These are phyloP conservation scores for Zea luxurians DNA, from an alignment of 176 grass and related monocot species.

Conservation along the genomic window DNA sequence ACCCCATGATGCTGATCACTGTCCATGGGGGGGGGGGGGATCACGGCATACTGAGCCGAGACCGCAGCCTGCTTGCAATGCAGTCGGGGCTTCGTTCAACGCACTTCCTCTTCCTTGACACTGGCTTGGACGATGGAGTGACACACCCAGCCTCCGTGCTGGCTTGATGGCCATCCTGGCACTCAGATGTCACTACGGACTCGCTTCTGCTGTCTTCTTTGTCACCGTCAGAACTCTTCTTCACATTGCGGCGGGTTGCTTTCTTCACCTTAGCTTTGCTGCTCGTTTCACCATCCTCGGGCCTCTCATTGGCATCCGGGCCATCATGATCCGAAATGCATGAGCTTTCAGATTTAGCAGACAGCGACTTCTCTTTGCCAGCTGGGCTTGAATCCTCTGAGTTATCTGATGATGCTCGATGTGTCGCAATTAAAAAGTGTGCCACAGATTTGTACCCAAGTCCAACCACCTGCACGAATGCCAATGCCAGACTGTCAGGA, in stretches of 20 bases:
- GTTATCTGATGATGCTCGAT: slow-evolving; percentile 13
- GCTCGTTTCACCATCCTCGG: slow-evolving; percentile 32
- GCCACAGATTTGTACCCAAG: slow-evolving; percentile 89
- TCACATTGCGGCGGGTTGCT: background rate
- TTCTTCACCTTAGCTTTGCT: background rate
- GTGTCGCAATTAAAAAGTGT: slow-evolving; percentile 79
- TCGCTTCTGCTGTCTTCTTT: slow-evolving; percentile 24
- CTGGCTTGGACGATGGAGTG: slow-evolving; percentile 33
- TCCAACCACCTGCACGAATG: slow-evolving; percentile 43
- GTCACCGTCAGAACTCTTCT: background rate
- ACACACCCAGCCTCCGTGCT: slow-evolving; percentile 23
- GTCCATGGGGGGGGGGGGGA: background rate
- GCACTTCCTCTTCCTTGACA: slow-evolving; percentile 41
- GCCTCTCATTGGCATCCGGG: background rate
- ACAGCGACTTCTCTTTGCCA: slow-evolving; percentile 30
- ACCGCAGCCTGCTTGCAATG: slow-evolving; percentile 52
- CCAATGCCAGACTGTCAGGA: background rate
- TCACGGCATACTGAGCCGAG: slow-evolving; percentile 34
- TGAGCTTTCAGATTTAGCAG: slow-evolving; percentile 12
- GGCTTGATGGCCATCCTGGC: background rate
- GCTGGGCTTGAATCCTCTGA: slow-evolving; percentile 35
- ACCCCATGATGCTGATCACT: background rate
- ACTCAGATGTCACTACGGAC: slow-evolving; percentile 40
- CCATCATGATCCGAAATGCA: slow-evolving; percentile 29
- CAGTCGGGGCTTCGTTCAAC: slow-evolving; percentile 42